Evolutionary conservation across 2,329 filamentous ascomycete genomes (phyloP).

Genomic region (Claviceps digitariae): DNA sequence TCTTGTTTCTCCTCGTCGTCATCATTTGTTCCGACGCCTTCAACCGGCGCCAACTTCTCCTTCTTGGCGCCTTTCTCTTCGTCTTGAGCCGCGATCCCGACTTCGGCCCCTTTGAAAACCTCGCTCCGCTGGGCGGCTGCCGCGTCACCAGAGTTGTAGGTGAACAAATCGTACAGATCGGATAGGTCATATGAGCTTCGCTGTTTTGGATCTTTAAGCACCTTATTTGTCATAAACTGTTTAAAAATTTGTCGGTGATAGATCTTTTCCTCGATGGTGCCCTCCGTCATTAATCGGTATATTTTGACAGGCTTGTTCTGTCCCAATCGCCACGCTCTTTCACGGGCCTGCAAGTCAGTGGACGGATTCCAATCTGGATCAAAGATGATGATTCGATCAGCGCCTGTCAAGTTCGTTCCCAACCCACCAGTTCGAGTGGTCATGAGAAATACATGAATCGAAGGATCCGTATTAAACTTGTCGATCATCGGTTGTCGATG

Average conservation of each 20-base stretch:
- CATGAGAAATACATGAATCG: conserved; percentile 77
- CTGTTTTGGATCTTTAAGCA: conserved; percentile 87
- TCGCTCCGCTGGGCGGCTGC: conserved; percentile 62
- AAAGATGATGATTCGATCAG: conserved; percentile 92
- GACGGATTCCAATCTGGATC: conserved; percentile 99
- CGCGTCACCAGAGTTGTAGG: conserved; percentile 39
- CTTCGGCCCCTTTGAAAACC: conserved; percentile 78
- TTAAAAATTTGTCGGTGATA: conserved; percentile 99
- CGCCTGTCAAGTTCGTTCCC: conserved; percentile 87
- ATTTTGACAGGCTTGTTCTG: conserved; percentile 94
- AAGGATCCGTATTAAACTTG: conserved; percentile 71
- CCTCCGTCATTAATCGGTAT: conserved; percentile 93
- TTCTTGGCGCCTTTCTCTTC: conserved; percentile 2
- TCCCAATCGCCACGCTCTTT: conserved; percentile 88
- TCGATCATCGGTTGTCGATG: conserved; percentile 83
- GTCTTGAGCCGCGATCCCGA: conserved; percentile 23
- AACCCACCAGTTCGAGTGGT: conserved; percentile 93
- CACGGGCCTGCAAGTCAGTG: conserved; percentile 86
- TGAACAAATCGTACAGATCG: conserved; percentile 87
- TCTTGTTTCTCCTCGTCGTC: conserved; percentile 24
- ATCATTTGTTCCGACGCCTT: conserved; percentile 4
- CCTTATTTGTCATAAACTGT: conserved; percentile 93
- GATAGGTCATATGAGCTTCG: conserved; percentile 80
- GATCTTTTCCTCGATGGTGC: conserved; percentile 98
- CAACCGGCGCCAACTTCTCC: conserved; percentile 5